These are phyloP conservation scores for Monilinia fructigena DNA, from an alignment of 2,329 filamentous ascomycete genomes.

Conservation along the genomic window DNA sequence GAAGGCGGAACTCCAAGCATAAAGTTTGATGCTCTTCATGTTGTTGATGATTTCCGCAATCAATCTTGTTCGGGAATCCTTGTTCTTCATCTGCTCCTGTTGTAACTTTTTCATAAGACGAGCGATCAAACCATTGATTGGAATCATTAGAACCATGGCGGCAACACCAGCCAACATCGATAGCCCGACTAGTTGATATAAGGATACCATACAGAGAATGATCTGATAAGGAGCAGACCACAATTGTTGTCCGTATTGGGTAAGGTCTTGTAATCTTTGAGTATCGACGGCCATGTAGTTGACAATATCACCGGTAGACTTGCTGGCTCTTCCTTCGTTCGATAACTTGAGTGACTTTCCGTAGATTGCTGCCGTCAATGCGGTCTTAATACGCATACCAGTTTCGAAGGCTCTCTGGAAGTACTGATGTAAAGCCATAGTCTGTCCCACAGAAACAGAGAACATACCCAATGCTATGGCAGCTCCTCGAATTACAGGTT, in stretches of 20 bases:
- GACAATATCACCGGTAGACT: slow-evolving; percentile 96
- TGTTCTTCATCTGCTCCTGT: slow-evolving; percentile 98
- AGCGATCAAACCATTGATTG: slow-evolving; percentile 88
- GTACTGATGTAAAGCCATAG: slow-evolving; percentile 90
- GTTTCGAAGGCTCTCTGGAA: slow-evolving; percentile 94
- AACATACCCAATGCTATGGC: slow-evolving; percentile 94
- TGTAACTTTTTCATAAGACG: slow-evolving; percentile 91
- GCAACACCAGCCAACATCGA: slow-evolving; percentile 95
- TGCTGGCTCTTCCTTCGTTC: slow-evolving; percentile 84
- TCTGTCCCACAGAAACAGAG: slow-evolving; percentile 79
- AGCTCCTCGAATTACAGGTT: slow-evolving; percentile 80
- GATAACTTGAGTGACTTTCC: slow-evolving; percentile 85
- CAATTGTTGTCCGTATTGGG: slow-evolving; percentile 90
- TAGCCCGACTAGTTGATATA: slow-evolving; percentile 91
- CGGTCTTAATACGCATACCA: slow-evolving; percentile 94
- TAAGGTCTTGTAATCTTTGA: slow-evolving; percentile 89
- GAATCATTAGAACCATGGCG: slow-evolving; percentile 97
- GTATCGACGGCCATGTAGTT: slow-evolving; percentile 99
- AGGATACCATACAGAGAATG: slow-evolving; percentile 86
- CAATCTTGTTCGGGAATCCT: slow-evolving; percentile 84
- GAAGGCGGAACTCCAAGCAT: slow-evolving; percentile 95
- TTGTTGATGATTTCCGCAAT: slow-evolving; percentile 99
- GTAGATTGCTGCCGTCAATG: slow-evolving; percentile 88
- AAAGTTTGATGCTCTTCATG: slow-evolving; percentile 99
- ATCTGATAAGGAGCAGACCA: slow-evolving; percentile 99